Conservation (phyloP, 768 basidiomycete species). For the Boletus rex-veris region DNA sequence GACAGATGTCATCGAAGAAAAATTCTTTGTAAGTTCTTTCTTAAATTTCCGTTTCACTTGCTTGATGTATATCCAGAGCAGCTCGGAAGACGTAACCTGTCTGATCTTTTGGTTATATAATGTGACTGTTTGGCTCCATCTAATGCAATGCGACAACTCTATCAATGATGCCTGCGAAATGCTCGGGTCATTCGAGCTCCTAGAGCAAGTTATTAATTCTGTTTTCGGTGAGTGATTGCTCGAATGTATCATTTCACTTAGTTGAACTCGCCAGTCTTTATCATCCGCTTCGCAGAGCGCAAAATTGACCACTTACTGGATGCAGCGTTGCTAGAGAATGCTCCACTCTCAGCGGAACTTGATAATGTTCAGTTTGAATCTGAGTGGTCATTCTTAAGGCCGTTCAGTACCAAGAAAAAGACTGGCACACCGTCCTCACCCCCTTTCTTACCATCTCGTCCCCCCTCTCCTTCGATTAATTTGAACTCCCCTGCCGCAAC, state of each 20-base stretch:
- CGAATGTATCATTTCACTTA: background rate
- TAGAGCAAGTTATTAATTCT: constrained; percentile 92
- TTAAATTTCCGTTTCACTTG: constrained; percentile 3
- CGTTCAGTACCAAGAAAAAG: constrained; percentile 66
- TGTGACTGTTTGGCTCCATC: constrained; percentile 83
- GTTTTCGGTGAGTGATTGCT: constrained; percentile 67
- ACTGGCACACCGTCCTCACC: constrained; percentile 41
- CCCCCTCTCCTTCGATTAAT: constrained; percentile 51
- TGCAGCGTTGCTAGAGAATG: constrained; percentile 75
- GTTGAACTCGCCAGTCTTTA: constrained; percentile 64
- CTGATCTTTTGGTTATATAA: constrained; percentile 96
- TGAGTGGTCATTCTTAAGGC: constrained; percentile 89
- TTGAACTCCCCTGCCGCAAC: constrained; percentile 41
- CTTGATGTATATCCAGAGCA: constrained; percentile 48
- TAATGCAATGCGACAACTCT: constrained; percentile 80
- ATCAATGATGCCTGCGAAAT: constrained; percentile 79
- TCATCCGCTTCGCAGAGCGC: constrained; percentile 89
- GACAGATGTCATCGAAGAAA: constrained; percentile 88
- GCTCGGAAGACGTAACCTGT: constrained; percentile 79
- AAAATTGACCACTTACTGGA: constrained; percentile 87
- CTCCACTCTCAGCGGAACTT: constrained; percentile 72
- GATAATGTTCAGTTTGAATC: constrained; percentile 90
- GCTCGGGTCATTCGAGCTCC: constrained; percentile 77
- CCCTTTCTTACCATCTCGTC: constrained; percentile 44
- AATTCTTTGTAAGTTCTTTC: constrained; percentile 72